A percentile compares a stretch with the other conserved stretches of the same genome.
Conservation (phyloP, 345 rosid species). For the Arabis alpina region DNA sequence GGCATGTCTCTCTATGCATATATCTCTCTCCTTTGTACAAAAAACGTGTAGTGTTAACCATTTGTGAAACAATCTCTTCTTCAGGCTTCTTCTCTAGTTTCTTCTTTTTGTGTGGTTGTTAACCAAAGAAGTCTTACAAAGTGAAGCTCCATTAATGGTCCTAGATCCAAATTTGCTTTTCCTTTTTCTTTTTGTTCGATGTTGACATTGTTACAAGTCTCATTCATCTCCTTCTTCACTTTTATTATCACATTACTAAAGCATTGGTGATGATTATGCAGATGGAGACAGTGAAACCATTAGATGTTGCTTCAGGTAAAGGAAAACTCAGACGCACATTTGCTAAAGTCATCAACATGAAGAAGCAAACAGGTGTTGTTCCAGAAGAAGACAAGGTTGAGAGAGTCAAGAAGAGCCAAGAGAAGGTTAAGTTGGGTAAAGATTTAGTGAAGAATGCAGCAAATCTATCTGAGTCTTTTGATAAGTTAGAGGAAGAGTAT, state of each 20-base stretch:
- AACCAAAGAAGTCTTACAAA: constrained; percentile 27
- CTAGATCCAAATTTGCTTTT: constrained; percentile 49
- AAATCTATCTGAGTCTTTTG: constrained; percentile 52
- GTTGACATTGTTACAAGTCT: constrained; percentile 28
- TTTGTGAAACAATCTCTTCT: constrained; percentile 30
- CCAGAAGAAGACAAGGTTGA: constrained; percentile 57
- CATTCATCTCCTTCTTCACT: constrained; percentile 14
- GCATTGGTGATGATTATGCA: constrained; percentile 40
- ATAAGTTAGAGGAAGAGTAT: constrained; percentile 51
- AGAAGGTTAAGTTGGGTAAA: constrained; percentile 46
- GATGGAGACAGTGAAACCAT: constrained; percentile 78
- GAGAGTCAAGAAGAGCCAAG: constrained; percentile 47
- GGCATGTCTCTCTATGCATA: constrained; percentile 7
- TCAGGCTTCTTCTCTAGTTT: constrained; percentile 21
- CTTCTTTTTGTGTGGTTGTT: constrained; percentile 16
- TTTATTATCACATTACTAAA: constrained; percentile 7
- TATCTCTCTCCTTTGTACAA: constrained; percentile 19
- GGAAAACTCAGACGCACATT: constrained; percentile 68
- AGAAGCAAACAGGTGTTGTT: constrained; percentile 62
- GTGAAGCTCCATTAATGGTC: constrained; percentile 48
- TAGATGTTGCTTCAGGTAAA: constrained; percentile 60
- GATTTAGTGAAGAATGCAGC: constrained; percentile 36
- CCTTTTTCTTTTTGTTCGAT: constrained; percentile 38
- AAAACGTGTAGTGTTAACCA: constrained; percentile 35
- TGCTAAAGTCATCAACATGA: constrained; percentile 68